Evolutionary conservation across 177 flowering plant genomes (phyloP), one percentile per base, ranked within the genome.

Genomic region (Vitis hybrid): DNA sequence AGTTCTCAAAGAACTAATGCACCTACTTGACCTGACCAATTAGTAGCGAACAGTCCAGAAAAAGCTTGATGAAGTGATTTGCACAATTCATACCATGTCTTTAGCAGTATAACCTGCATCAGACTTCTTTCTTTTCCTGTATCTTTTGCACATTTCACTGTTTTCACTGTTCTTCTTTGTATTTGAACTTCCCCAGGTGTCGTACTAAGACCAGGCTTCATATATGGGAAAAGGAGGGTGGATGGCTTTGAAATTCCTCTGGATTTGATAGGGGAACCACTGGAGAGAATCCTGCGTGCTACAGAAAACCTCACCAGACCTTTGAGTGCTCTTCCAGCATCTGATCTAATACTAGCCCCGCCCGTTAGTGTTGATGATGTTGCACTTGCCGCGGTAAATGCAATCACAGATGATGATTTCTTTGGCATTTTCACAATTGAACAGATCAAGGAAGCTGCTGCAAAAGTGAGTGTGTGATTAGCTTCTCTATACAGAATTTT

Each of bases 381-480:
- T 66, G 98, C 99, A 5, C 70, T 78, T 49, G 98, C 99, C 1
- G 94, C 77, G 5, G 71, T 93, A 32, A 91, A 88, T 75, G 93
- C 89, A 30, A 80, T 93, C 14, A 70, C 23, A 17, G 98, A 93
- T 72, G 92, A 91, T 58, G 94, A 95, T 58, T 74, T 88, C 80
- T 95, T 95, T 70, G 99, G 99, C 60, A 77, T 93, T 73, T 91
- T 91, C 80, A 91, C 97, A 30, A 91, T 95, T 12, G 92, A 91
- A 60, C 99, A 95, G 82, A 95, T 95, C 80, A 90, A 90, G 82
- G 91, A 88, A 85, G 98, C 99, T 51, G 97, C 99, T 40, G 85
- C 87, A 14, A 82, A 84, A 68, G 91, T 90, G 55, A 88, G 73
- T 73, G 92, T 80, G n/a, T 90, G 74, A 72, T 51, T 19, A 50